Evolutionary conservation across 1,284 basidiomycete genomes (phyloP).

Genomic region (Cutaneotrichosporon mucoides): DNA sequence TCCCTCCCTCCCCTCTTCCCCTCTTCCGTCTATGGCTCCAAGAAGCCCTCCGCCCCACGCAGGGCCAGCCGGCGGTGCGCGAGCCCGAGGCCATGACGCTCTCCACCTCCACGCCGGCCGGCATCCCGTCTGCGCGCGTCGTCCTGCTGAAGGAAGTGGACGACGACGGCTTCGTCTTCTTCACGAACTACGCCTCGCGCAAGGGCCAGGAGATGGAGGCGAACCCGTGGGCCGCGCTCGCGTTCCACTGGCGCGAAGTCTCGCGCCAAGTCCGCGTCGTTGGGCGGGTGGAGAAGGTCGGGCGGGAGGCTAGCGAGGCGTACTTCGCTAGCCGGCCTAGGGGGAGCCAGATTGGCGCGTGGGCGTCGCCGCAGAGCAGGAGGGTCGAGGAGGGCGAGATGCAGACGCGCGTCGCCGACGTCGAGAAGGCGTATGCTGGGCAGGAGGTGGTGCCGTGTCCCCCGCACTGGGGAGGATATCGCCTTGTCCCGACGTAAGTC

Average conservation of each 20-base stretch:
- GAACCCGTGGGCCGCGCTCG: conserved; percentile 74
- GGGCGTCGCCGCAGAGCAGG: conserved; percentile 71
- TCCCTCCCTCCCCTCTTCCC: conserved; percentile 65
- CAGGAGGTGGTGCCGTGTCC: conserved; percentile 64
- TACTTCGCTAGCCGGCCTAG: conserved; percentile 82
- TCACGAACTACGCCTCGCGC: conserved; percentile 92
- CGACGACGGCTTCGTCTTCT: conserved; percentile 83
- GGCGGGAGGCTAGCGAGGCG: conserved; percentile 64
- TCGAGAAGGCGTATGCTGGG: conserved; percentile 59
- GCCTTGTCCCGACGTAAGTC: conserved; percentile 79
- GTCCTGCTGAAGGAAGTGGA: conserved; percentile 91
- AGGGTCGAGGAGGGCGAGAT: conserved; percentile 70
- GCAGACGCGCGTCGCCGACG: conserved; percentile 58
- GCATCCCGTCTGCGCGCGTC: conserved; percentile 79
- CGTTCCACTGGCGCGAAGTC: conserved; percentile 89
- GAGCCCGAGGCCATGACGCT: conserved; percentile 88
- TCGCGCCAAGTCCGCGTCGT: conserved; percentile 77
- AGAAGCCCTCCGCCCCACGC: conserved; percentile 51
- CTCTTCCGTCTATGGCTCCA: conserved; percentile 84
- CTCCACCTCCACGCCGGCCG: conserved; percentile 65
- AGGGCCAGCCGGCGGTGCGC: conserved; percentile 53
- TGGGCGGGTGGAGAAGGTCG: conserved; percentile 75
- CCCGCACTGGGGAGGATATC: conserved; percentile 94
- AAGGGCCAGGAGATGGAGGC: conserved; percentile 75
- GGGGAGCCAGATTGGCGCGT: conserved; percentile 82